Conservation (phyloP, 208 protist genomes). For the Endotrypanum monterogeii region DNA sequence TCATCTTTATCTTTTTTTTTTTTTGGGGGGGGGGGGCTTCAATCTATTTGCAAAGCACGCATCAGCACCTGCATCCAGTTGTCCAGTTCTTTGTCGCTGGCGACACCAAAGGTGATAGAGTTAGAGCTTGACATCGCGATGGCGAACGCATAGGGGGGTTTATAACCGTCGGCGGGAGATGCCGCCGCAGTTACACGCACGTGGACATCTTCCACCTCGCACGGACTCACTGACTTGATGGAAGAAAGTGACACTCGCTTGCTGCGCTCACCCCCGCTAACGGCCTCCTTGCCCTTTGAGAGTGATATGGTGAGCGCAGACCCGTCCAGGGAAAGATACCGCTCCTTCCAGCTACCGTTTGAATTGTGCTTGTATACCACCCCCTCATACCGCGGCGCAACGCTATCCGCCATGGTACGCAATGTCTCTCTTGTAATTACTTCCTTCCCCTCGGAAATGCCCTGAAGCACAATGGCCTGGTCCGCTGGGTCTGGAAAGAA, state of each 20-base stretch:
- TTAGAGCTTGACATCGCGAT: slow-evolving; percentile 68
- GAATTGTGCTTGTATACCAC: slow-evolving; percentile 79
- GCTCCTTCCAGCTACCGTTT: slow-evolving; percentile 86
- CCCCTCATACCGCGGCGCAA: slow-evolving; percentile 57
- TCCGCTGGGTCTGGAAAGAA: slow-evolving; percentile 50
- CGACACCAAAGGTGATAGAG: slow-evolving; percentile 75
- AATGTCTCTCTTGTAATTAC: slow-evolving; percentile 48
- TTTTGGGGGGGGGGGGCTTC: not conserved
- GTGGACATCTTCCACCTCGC: slow-evolving; percentile 48
- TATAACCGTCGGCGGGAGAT: slow-evolving; percentile 21
- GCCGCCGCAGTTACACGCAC: slow-evolving; percentile 25
- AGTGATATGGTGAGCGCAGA: slow-evolving; percentile 81
- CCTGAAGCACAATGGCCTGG: slow-evolving; percentile 45
- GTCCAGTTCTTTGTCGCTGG: slow-evolving; percentile 60
- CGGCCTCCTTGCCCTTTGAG: slow-evolving; percentile 59
- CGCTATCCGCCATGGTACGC: slow-evolving; percentile 42
- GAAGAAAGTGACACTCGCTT: slow-evolving; percentile 63
- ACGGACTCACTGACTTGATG: slow-evolving; percentile 70
- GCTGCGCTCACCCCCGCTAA: slow-evolving; percentile 57
- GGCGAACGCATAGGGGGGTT: slow-evolving; percentile 67
- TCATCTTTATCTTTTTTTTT: not conserved
- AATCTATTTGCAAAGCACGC: slow-evolving; percentile 69
- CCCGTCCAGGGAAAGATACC: slow-evolving; percentile 59
- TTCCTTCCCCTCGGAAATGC: slow-evolving; percentile 67
- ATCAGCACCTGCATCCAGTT: slow-evolving; percentile 70